A percentile compares a stretch with the other conserved stretches of the same genome.
Evolutionary conservation across 1,284 basidiomycete species (phyloP).

Genomic region (Ceratobasidium sp.): DNA sequence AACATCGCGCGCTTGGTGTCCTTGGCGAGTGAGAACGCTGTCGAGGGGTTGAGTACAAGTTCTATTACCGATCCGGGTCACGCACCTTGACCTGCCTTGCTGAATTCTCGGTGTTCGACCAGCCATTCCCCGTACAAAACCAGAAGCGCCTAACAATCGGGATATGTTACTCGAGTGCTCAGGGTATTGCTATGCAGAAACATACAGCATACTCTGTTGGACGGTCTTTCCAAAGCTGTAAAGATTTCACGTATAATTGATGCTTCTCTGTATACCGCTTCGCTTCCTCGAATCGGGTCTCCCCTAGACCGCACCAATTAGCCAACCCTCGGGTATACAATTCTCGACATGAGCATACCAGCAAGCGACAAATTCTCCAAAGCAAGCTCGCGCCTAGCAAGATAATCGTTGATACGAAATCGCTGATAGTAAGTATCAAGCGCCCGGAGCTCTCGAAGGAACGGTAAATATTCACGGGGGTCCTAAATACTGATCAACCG

Average conservation of each 20-base stretch:
- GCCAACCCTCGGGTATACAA: constrained; percentile 12
- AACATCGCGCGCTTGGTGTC: constrained; percentile 80
- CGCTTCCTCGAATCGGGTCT: constrained; percentile 82
- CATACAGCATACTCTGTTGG: constrained; percentile 71
- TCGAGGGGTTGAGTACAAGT: constrained; percentile 8
- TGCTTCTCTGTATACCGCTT: constrained; percentile 84
- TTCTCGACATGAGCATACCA: constrained; percentile 62
- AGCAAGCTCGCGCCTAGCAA: constrained; percentile 79
- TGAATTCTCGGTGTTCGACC: constrained; percentile 85
- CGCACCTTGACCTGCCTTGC: constrained; percentile 75
- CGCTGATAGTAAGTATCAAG: constrained; percentile 87
- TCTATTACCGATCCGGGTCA: constrained; percentile 65
- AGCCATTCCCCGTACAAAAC: constrained; percentile 90
- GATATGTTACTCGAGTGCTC: not conserved
- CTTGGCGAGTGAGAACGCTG: constrained; percentile 80
- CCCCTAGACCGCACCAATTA: constrained; percentile 20
- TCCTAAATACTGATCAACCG: constrained; percentile 68
- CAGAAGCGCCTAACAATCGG: constrained; percentile 66
- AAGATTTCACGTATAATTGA: constrained; percentile 79
- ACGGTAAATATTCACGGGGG: constrained; percentile 97
- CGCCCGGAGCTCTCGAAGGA: constrained; percentile 89
- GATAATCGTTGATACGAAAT: constrained; percentile 94
- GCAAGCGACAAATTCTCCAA: constrained; percentile 80
- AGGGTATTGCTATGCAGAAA: constrained; percentile 50
- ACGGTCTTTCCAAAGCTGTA: constrained; percentile 79